These are phyloP conservation scores for Aphanocladium album DNA, from an alignment of 2,329 filamentous ascomycete species.

Conservation along the genomic window DNA sequence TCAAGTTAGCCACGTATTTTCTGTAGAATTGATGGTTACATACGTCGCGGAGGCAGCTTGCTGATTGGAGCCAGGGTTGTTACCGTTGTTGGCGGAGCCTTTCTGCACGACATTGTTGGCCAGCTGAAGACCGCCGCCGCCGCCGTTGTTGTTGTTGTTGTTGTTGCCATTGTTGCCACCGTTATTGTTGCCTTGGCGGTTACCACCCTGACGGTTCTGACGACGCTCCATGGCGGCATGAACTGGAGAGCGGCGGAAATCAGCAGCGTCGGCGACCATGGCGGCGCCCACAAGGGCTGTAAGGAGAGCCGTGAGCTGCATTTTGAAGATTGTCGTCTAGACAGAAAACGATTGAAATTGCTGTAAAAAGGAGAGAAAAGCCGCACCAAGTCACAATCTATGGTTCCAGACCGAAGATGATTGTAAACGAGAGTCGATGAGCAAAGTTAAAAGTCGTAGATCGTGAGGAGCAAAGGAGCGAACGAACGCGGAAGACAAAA, in stretches of 20 bases:
- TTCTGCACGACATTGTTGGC: slow-evolving; percentile 42
- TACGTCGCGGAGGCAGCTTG: slow-evolving; percentile 50
- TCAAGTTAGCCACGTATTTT: slow-evolving; percentile 18
- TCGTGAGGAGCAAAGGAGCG: slow-evolving; percentile 36
- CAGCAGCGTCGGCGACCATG: slow-evolving; percentile 40
- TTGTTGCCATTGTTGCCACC: slow-evolving; percentile 18
- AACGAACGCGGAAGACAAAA: slow-evolving; percentile 40
- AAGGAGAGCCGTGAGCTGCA: slow-evolving; percentile 49
- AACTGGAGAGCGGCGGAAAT: slow-evolving; percentile 34
- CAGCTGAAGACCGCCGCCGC: slow-evolving; percentile 30
- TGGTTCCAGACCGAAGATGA: slow-evolving; percentile 47
- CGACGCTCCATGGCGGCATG: slow-evolving; percentile 35
- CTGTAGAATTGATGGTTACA: slow-evolving; percentile 21
- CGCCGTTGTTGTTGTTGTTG: slow-evolving; percentile 18
- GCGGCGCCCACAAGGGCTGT: slow-evolving; percentile 45
- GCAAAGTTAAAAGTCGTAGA: slow-evolving; percentile 13
- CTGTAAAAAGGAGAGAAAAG: slow-evolving; percentile 19
- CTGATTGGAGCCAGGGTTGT: slow-evolving; percentile 38
- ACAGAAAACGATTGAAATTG: slow-evolving; percentile 14
- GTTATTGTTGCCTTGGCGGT: slow-evolving; percentile 19
- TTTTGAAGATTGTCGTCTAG: slow-evolving; percentile 26
- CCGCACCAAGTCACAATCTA: slow-evolving; percentile 17
- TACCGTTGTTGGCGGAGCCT: slow-evolving; percentile 45
- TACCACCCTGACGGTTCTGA: slow-evolving; percentile 28
- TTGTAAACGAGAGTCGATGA: slow-evolving; percentile 34